A percentile compares a stretch with the other conserved stretches of the same genome.
Conservation (phyloP, 2,329 filamentous ascomycete species). For the Hysterium pulicare region DNA sequence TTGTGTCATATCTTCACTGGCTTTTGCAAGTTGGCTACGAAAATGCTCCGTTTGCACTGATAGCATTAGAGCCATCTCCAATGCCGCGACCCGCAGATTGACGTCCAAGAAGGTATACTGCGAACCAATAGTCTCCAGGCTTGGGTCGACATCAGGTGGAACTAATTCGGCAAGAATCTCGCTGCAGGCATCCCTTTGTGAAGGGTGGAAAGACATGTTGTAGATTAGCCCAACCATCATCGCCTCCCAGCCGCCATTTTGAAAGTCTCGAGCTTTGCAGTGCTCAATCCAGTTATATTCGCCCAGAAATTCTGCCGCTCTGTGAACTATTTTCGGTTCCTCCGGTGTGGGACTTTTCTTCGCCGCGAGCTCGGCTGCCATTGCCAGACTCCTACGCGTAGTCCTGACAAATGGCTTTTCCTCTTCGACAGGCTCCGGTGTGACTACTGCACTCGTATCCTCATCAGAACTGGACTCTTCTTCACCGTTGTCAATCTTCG, state of each 20-base stretch:
- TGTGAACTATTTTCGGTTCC: constrained; percentile 48
- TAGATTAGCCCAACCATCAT: constrained; percentile 84
- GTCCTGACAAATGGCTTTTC: constrained; percentile 73
- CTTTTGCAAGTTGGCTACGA: constrained; percentile 85
- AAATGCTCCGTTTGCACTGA: constrained; percentile 83
- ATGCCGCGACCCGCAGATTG: constrained; percentile 73
- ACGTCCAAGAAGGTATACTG: constrained; percentile 76
- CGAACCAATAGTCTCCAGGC: constrained; percentile 65
- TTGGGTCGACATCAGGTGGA: constrained; percentile 72
- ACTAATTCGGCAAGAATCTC: constrained; percentile 77
- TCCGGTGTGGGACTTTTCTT: constrained; percentile 38
- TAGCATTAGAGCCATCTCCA: constrained; percentile 84
- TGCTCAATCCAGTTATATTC: constrained; percentile 82
- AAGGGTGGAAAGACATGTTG: constrained; percentile 74
- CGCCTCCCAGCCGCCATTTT: constrained; percentile 84
- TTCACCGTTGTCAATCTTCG: constrained; percentile 56
- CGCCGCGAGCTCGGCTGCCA: constrained; percentile 65
- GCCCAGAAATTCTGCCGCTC: constrained; percentile 71
- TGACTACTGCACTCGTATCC: constrained; percentile 50
- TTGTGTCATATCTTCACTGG: constrained; percentile 88
- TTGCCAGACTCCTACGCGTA: constrained; percentile 81
- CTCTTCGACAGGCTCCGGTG: constrained; percentile 59
- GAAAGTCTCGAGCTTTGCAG: constrained; percentile 78
- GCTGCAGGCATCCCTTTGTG: constrained; percentile 69
- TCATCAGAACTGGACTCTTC: constrained; percentile 51